Evolutionary conservation across 2,329 filamentous ascomycete species (phyloP).

Genomic region (Thermomyces lanuginosus): DNA sequence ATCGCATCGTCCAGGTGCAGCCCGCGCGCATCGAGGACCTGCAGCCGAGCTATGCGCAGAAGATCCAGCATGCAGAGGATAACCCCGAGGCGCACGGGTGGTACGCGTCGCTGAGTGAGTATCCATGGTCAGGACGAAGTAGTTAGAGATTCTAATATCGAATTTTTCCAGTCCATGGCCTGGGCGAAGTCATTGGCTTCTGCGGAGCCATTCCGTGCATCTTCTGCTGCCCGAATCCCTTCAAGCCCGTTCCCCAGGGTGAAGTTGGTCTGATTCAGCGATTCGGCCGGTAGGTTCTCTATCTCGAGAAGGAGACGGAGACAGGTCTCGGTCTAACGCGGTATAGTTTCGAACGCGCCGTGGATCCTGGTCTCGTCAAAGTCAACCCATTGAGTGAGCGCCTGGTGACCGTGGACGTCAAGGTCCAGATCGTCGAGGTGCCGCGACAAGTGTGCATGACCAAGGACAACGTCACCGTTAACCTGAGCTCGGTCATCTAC

Average conservation of each 20-base stretch:
- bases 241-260: constrained; percentile 80
- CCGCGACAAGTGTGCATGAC: constrained; percentile 97
- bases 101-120: constrained; percentile 75
- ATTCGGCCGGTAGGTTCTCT: constrained; percentile 47
- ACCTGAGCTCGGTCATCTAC: constrained; percentile 94
- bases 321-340: constrained; percentile 13
- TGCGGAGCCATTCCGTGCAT: constrained; percentile 83
- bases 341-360: constrained; percentile 64
- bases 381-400: constrained; percentile 89
- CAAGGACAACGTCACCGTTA: constrained; percentile 93
- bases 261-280: constrained; percentile 92
- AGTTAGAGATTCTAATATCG: constrained; percentile 2
- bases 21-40: constrained; percentile 71
- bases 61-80: constrained; percentile 41
- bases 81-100: constrained; percentile 62
- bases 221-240: constrained; percentile 83
- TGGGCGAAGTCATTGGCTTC: constrained; percentile 61
- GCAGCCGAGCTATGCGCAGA: constrained; percentile 62
- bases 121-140: background rate
- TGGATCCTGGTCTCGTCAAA: constrained; percentile 92
- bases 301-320: background rate
- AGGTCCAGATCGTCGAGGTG: constrained; percentile 95
- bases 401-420: constrained; percentile 87
- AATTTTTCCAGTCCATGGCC: constrained; percentile 42
- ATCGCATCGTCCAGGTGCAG: constrained; percentile 50